phyloP scores from a whole-genome alignment of 495 filamentous ascomycete genomes.

The Patellaria atrata region DNA sequence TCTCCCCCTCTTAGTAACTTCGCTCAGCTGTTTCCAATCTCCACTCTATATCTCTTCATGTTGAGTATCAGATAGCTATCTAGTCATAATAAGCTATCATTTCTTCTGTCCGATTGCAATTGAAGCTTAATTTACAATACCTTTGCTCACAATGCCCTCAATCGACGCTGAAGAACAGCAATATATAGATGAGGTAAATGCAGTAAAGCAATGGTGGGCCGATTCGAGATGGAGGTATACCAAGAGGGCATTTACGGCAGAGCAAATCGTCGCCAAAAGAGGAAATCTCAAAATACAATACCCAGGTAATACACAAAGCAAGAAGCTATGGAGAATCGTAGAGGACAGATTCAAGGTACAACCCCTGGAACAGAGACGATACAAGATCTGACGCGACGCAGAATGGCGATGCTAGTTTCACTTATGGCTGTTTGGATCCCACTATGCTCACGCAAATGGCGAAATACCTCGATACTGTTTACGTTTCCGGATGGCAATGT shows the following conservation, averaged over 20 bases:
- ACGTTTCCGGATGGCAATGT: slow-evolving; percentile 97
- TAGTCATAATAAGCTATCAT: too few relatives aligned
- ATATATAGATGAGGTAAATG: slow-evolving; percentile 67
- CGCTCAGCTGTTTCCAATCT: too few relatives aligned
- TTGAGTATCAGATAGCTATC: too few relatives aligned
- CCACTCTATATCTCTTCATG: too few relatives aligned
- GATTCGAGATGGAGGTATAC: slow-evolving; percentile 87
- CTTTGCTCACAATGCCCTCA: slow-evolving; percentile 1
- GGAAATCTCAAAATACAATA: slow-evolving; percentile 87
- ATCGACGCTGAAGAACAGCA: slow-evolving; percentile 63
- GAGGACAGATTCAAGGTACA: slow-evolving; percentile 70
- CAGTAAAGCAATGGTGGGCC: slow-evolving; percentile 87
- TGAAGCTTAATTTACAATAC: too few relatives aligned
- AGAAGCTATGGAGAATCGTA: slow-evolving; percentile 89
- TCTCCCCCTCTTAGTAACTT: too few relatives aligned
- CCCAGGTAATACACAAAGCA: slow-evolving; percentile 69
- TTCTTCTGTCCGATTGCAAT: too few relatives aligned
- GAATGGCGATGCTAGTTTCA: slow-evolving; percentile 76
- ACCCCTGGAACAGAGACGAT: neutral
- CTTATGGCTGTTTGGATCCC: slow-evolving; percentile 92
- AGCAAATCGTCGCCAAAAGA: slow-evolving; percentile 91
- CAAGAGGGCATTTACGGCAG: slow-evolving; percentile 82
- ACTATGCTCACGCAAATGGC: slow-evolving; percentile 99
- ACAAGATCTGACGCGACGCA: slow-evolving; percentile 22
- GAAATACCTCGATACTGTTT: slow-evolving; percentile 95